Evolutionary conservation across 2,329 filamentous ascomycete genomes (phyloP), one percentile per base, ranked within the genome.

Genomic region (Ceratocystis alfenasii): DNA sequence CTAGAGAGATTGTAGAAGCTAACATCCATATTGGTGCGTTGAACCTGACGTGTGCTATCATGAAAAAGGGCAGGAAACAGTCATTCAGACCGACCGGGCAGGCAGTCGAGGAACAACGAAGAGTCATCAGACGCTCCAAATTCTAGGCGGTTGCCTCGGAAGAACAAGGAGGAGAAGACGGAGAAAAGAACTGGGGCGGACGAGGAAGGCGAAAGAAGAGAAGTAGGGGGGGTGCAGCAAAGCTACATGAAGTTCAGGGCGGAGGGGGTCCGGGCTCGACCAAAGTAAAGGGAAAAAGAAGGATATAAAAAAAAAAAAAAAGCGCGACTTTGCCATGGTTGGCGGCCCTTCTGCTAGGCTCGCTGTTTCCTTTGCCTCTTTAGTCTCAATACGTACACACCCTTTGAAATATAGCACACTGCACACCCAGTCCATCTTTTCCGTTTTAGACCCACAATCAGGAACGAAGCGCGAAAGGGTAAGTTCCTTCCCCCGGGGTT

Each of bases 141-240:
- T 57, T 57, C 53, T 33, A 7, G 28, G 28, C 53, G 53, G 53
- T 57, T 17, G 30, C 12, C 25, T 57, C 53, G 53, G 53, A 57
- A 57, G 25, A 57, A 17, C 25, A 57, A 57, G 53, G 53, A 57
- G 53, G 53, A 33, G 53, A n/a, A 12, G 22, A 57, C 53, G 12
- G 53, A 57, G 53, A 57, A 33, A 57, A 57, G 28, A 57, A 57
- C 28, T 30, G 53, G 53, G 53, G 53, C 25, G n/a, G 28, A n/a
- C 12, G 48, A 48, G n/a, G 46, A 48, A 48, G 46, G 46, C 17
- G 15, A 55, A 22, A 28, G 50, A 15, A 12, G 25, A 28, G 53
- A 22, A 22, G 46, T 15, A 22, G 17, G 4, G 53, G 25, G 53
- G 53, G 20, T 57, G 25, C 28, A 28, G 22, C 12, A 17, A 5